A percentile compares a stretch with the other conserved stretches of the same genome.
These are phyloP conservation scores for Botrytis fabae DNA, from an alignment of 2,329 filamentous ascomycete species.

Conservation along the genomic window DNA sequence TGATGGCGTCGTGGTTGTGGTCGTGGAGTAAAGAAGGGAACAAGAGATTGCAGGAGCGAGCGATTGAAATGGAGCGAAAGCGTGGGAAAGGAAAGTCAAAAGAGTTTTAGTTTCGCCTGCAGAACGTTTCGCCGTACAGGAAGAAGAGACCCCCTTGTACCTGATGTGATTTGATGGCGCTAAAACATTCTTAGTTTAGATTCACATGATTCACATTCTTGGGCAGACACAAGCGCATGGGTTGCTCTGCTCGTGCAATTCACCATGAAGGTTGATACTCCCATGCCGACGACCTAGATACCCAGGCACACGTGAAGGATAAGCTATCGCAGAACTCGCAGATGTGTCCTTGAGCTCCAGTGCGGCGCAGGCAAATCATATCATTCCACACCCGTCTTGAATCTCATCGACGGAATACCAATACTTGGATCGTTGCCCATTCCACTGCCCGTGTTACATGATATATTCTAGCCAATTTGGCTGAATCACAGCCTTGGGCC, in stretches of 20 bases:
- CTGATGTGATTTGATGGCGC: background rate
- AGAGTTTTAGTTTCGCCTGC: background rate
- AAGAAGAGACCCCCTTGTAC: background rate
- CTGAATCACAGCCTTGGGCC: slow-evolving; percentile 40
- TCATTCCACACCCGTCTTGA: background rate
- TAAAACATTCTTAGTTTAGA: background rate
- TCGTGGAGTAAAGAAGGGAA: slow-evolving; percentile 16
- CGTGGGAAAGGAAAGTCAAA: background rate
- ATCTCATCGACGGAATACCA: background rate
- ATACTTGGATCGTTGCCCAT: too few relatives aligned
- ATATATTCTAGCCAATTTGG: slow-evolving; percentile 32
- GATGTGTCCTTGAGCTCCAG: slow-evolving; percentile 19
- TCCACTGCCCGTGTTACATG: slow-evolving; percentile 32
- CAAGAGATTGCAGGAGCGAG: background rate
- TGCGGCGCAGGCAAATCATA: background rate
- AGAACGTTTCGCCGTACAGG: background rate
- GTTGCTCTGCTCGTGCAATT: background rate
- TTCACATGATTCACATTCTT: background rate
- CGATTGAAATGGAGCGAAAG: background rate
- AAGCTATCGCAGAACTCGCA: slow-evolving; percentile 14
- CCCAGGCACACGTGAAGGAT: background rate
- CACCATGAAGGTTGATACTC: background rate
- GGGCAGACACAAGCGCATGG: background rate
- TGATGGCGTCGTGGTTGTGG: slow-evolving; percentile 8
- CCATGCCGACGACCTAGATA: background rate